Conservation (phyloP, 805 yeast genomes). For the Blastobotrys mokoenaii region DNA sequence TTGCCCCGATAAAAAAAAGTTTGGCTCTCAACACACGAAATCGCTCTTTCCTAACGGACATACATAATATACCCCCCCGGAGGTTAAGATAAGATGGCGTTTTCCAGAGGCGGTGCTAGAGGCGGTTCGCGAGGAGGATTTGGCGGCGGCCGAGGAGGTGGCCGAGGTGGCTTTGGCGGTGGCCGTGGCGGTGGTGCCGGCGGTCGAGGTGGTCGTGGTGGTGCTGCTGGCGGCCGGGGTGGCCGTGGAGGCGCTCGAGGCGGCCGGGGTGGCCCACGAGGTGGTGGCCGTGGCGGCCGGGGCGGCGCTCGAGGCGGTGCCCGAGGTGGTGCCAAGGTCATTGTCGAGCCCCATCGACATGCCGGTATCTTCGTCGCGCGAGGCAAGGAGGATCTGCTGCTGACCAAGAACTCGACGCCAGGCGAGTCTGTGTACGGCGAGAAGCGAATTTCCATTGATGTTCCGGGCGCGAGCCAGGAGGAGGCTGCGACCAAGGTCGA, state of each 20-base stretch:
- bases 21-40: not conserved
- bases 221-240: constrained; percentile 34
- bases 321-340: constrained; percentile 80
- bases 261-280: constrained; percentile 44
- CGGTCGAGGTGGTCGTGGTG: constrained; percentile 37
- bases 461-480: constrained; percentile 74
- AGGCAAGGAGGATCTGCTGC: constrained; percentile 97
- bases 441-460: constrained; percentile 90
- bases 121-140: constrained; percentile 17
- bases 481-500: constrained; percentile 74
- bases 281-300: constrained; percentile 34
- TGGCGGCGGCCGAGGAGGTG: constrained; percentile 22
- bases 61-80: not conserved
- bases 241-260: constrained; percentile 45
- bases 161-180: constrained; percentile 36
- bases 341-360: constrained; percentile 97
- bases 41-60: not conserved
- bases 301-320: constrained; percentile 42
- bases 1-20: not conserved
- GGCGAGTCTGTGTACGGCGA: constrained; percentile 99
- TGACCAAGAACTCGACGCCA: constrained; percentile 94
- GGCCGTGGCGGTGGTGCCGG: constrained; percentile 25
- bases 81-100: constrained; percentile 2
- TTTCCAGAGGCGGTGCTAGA: constrained; percentile 6
- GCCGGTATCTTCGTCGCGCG: constrained; percentile 98